A percentile compares a stretch with the other conserved stretches of the same genome.
Evolutionary conservation across 2,329 filamentous ascomycete genomes (phyloP).

Genomic region (Cladobotryum mycophilum): DNA sequence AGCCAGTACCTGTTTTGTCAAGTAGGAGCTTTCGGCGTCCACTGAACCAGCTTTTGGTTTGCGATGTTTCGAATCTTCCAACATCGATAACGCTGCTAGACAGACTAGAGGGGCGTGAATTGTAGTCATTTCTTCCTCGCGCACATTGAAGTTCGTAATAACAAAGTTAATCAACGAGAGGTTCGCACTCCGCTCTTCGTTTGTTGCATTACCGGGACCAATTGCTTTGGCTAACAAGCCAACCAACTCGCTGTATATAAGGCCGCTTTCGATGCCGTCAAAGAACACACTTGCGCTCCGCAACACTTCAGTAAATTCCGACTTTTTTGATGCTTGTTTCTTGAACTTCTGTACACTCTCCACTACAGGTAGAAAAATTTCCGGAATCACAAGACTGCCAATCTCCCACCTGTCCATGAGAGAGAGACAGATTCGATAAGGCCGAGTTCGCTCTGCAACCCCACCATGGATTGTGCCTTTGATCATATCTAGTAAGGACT

Average conservation of each 20-base stretch:
- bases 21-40: constrained; percentile 22
- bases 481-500: constrained; percentile 73
- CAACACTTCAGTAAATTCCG: constrained; percentile 77
- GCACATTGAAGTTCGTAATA: constrained; percentile 80
- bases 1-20: constrained; percentile 32
- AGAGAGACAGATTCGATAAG: constrained; percentile 87
- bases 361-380: constrained; percentile 81
- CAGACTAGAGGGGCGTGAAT: constrained; percentile 71
- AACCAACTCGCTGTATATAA: constrained; percentile 83
- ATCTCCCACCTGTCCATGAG: constrained; percentile 99
- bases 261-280: constrained; percentile 87
- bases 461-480: constrained; percentile 29
- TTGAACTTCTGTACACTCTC: constrained; percentile 74
- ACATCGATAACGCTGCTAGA: constrained; percentile 54
- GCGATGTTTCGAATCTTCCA: constrained; percentile 45
- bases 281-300: constrained; percentile 94
- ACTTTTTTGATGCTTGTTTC: constrained; percentile 53
- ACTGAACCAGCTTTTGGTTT: constrained; percentile 26
- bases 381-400: constrained; percentile 79
- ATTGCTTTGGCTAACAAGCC: constrained; percentile 59
- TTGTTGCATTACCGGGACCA: constrained; percentile 36
- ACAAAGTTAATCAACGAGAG: constrained; percentile 76
- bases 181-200: constrained; percentile 51
- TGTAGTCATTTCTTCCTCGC: constrained; percentile 91
- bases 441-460: constrained; percentile 63